Evolutionary conservation across 139 green algal species (phyloP), one percentile per base, ranked within the genome.

Genomic region (Chlamydomonas sp.): DNA sequence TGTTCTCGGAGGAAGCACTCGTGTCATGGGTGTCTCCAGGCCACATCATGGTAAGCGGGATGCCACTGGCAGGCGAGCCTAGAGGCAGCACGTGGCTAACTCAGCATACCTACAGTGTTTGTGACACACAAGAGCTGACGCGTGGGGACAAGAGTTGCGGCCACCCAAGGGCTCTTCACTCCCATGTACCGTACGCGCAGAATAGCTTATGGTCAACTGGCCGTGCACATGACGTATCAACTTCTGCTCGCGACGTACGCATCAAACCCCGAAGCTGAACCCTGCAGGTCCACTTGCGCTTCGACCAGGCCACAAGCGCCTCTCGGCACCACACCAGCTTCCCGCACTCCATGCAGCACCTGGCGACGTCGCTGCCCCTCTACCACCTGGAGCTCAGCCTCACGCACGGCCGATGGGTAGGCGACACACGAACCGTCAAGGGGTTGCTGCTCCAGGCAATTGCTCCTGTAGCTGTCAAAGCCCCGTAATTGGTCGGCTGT

Each of bases 371-470:
- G 0, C 59, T 83, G 31, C 80, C 73, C 1, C 63, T 90, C 6
- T 3, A 80, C 4, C 4, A 57, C n/a, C 58, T 87, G 0, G 79
- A 90, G 64, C 80, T 90, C 1, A 58, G 31, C 0, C 80, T 90
- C 20, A 90, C 87, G 12, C 15, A 17, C 1, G 87, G 87, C 7
- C 75, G 80, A 87, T 90, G 87, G 87, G 87, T 87, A 20, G 73
- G 84, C 17, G 49, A 83, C 69, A 31, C 59, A 59, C 2, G 5
- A 3, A 63, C 16, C 18, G 7, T 18, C 66, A 49, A 49, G 31
- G 31, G 31, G 31, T 49, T 49, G 31, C 31, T 49, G 31, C 31
- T 49, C 31, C 31, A 49, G 10, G 66, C 66, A 10, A 10, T 14
- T 71, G 66, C 66, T 14, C 10, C 12, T 71, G 66, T 71, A 18